Conservation (phyloP, 805 yeast genomes). For the Nakazawaea anatomiae region DNA sequence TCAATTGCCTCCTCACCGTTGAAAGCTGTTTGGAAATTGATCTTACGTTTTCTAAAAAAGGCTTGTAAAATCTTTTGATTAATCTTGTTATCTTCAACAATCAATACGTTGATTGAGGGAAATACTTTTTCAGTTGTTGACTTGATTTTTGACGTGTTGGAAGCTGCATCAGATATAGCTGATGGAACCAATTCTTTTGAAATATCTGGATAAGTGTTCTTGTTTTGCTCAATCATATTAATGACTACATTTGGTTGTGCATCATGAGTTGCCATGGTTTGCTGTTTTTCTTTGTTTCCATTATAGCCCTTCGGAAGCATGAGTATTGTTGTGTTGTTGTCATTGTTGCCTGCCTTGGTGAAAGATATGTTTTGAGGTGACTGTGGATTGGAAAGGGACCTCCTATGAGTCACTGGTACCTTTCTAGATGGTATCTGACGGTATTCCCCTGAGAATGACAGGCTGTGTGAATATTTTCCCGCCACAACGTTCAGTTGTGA, state of each 20-base stretch:
- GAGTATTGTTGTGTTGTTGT: conserved; percentile 4
- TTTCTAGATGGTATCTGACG: conserved; percentile 2
- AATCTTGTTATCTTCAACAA: conserved; percentile 94
- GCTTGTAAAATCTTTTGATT: conserved; percentile 90
- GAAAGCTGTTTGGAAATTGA: conserved; percentile 79
- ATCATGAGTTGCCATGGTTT: no score
- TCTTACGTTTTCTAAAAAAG: conserved; percentile 78
- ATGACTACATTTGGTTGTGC: not conserved
- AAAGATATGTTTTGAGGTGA: conserved; percentile 2
- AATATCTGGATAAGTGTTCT: not conserved
- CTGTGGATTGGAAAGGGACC: conserved; percentile 9
- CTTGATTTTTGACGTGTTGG: conserved; percentile 17
- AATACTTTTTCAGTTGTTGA: conserved; percentile 57
- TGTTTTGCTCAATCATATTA: not conserved
- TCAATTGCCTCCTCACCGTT: conserved; percentile 95
- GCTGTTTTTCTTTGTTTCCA: not conserved
- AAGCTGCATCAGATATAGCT: not conserved
- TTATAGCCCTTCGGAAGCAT: conserved; percentile 11
- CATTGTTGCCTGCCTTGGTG: not conserved
- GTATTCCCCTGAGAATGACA: conserved; percentile 5
- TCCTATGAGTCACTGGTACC: not conserved
- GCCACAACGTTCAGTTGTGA: no score
- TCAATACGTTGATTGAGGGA: conserved; percentile 84
- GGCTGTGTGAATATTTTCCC: not conserved
- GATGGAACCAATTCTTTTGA: not conserved